Evolutionary conservation across 805 yeast species (phyloP), one percentile per base, ranked within the genome.

Genomic region (Jamesozyma rosinii): DNA sequence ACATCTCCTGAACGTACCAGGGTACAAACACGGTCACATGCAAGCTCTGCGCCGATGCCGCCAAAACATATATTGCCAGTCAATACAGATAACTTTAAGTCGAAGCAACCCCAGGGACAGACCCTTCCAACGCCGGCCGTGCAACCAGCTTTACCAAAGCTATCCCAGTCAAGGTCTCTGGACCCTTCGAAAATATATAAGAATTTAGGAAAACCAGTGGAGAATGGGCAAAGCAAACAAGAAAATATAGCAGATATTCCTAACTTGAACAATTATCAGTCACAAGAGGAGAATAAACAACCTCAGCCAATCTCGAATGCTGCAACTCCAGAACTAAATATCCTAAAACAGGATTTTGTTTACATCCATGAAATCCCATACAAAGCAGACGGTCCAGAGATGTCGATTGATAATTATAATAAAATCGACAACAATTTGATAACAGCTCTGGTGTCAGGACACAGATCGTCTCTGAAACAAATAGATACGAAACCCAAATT

Each of bases 341-440:
- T 55, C n/a, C 17, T 59, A 20, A 61, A 59, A 38, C 63, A 57
- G 42, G 61, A 54, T 34, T 50, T 45, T 20, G 52, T 56, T 14
- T 49, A 48, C 43, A 49, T 59, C 21, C 49, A 51, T 39, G 60
- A 54, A 35, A 57, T 61, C 20, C 59, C 60, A 2, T 61, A 45
- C 41, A 44, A 42, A 33, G 27, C 34, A 9, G 36, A 47, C 17
- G 63, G 61, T 5, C 59, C 61, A 6, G 54, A 49, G 9, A 54
- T 58, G 55, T 49, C 55, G 13, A 26, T 57, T 37, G 21, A 33
- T 3, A 46, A 52, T 38, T 58, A 58, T 32, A 51, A 50, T 26
- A 48, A 37, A 37, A 55, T 58, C 18, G 58, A 55, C 41, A 55
- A 58, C 38, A 55, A 51, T 20, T 35, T 58, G 21, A 58, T 58